A percentile compares a stretch with the other conserved stretches of the same genome.
These are phyloP conservation scores for Bolboschoenus planiculmis DNA, from an alignment of 176 grass and related monocot species.

Conservation along the genomic window DNA sequence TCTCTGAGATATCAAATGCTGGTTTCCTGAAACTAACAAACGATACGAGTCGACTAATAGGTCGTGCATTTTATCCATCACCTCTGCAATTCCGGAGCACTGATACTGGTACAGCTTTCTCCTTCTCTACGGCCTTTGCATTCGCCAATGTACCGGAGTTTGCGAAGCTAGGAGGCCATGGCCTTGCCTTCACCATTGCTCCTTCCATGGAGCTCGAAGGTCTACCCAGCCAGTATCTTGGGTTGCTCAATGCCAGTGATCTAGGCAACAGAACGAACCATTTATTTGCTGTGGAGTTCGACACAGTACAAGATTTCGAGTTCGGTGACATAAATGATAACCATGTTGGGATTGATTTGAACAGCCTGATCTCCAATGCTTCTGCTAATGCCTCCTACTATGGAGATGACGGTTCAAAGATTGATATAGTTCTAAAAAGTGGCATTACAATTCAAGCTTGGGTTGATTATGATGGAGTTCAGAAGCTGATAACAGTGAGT, in stretches of 20 bases:
- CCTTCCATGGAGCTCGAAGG: constrained; percentile 38
- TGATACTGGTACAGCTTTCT: constrained; percentile 43
- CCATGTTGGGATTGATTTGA: constrained; percentile 74
- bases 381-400: constrained; percentile 57
- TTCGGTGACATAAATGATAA: constrained; percentile 74
- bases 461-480: constrained; percentile 64
- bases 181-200: constrained; percentile 58
- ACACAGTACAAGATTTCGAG: constrained; percentile 74
- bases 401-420: constrained; percentile 41
- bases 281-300: constrained; percentile 77
- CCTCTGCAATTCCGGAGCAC: constrained; percentile 31
- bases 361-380: constrained; percentile 48
- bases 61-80: constrained; percentile 58
- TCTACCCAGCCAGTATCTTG: constrained; percentile 58
- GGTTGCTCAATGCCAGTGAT: constrained; percentile 45
- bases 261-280: constrained; percentile 65
- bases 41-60: constrained; percentile 48
- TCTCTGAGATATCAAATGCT: constrained; percentile 36
- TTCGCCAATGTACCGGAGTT: constrained; percentile 66
- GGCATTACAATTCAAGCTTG: constrained; percentile 63
- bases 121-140: constrained; percentile 72
- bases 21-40: constrained; percentile 55
- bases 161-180: constrained; percentile 56
- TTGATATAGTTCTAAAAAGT: constrained; percentile 43
- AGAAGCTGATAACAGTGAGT: constrained; percentile 52